Percentiles rank a stretch among this genome's conserved stretches.
Conservation (phyloP, 805 yeast genomes). For the Saccharomycopsis fermentans region DNA sequence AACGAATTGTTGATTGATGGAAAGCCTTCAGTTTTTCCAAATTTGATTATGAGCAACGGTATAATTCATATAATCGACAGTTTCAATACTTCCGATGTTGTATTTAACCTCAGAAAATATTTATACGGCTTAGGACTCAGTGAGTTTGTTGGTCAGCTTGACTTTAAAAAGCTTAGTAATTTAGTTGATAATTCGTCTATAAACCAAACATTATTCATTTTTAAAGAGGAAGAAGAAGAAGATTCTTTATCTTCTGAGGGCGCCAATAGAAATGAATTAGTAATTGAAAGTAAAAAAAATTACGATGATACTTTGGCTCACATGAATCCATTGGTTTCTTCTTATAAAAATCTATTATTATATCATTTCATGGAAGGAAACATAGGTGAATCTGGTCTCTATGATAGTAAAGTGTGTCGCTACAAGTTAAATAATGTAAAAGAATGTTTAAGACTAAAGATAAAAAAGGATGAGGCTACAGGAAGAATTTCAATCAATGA, state of each 20-base stretch:
- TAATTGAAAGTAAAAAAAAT: conserved; percentile 20
- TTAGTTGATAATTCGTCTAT: conserved; percentile 44
- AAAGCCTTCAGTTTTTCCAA: conserved; percentile 28
- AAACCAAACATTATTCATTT: conserved; percentile 55
- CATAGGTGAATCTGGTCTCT: conserved; percentile 32
- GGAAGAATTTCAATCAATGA: conserved; percentile 41
- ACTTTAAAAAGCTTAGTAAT: conserved; percentile 44
- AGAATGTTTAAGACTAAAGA: conserved; percentile 28
- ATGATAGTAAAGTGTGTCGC: conserved; percentile 43
- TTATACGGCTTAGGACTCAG: conserved; percentile 50
- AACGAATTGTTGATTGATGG: conserved; percentile 28
- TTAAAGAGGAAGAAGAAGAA: conserved; percentile 30
- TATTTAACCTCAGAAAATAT: conserved; percentile 46
- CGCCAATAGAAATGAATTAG: conserved; percentile 23
- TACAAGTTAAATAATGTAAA: conserved; percentile 25
- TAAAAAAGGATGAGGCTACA: conserved; percentile 32
- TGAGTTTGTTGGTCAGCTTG: conserved; percentile 58
- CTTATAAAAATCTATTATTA: conserved; percentile 30
- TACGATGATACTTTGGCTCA: conserved; percentile 1
- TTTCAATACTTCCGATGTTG: conserved; percentile 23
- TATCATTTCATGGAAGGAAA: conserved; percentile 55
- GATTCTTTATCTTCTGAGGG: conserved; percentile 6
- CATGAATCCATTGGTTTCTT: conserved; percentile 18
- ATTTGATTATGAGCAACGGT: conserved; percentile 37
- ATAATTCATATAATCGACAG: conserved; percentile 39